phyloP scores from a whole-genome alignment of 2,329 filamentous ascomycete species.

The Aspergillus sp. region DNA sequence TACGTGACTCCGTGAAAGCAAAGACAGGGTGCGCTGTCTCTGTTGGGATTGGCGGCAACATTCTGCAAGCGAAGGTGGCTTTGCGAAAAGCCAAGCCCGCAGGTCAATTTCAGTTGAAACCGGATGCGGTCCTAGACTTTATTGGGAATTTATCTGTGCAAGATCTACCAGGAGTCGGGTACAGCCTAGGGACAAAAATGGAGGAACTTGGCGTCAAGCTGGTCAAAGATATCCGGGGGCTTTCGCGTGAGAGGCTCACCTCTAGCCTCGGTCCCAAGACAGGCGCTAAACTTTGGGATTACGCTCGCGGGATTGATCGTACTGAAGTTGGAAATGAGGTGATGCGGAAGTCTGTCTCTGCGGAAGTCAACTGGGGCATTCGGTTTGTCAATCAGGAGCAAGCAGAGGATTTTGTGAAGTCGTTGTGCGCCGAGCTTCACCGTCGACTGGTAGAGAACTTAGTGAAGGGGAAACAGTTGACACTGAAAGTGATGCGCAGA shows the following conservation, averaged over 20 bases:
- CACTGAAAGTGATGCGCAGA: constrained; percentile 91
- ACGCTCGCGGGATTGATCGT: constrained; percentile 81
- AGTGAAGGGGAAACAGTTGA: constrained; percentile 84
- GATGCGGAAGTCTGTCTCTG: constrained; percentile 88
- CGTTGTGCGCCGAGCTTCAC: constrained; percentile 80
- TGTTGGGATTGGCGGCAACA: constrained; percentile 87
- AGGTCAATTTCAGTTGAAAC: constrained; percentile 84
- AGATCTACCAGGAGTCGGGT: constrained; percentile 86
- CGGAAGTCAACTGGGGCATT: constrained; percentile 98
- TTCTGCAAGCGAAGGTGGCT: constrained; percentile 87
- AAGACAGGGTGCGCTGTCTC: constrained; percentile 85
- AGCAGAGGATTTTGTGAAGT: constrained; percentile 86
- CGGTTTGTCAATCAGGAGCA: constrained; percentile 90
- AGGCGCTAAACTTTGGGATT: constrained; percentile 85
- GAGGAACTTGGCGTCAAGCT: constrained; percentile 80
- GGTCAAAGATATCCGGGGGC: constrained; percentile 77
- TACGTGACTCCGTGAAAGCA: constrained; percentile 69
- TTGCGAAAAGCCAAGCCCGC: constrained; percentile 90
- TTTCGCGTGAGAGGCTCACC: constrained; percentile 73
- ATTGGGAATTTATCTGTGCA: constrained; percentile 76
- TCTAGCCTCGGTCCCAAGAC: constrained; percentile 84
- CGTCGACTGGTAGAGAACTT: constrained; percentile 76
- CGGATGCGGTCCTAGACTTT: constrained; percentile 73
- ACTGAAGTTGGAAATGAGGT: constrained; percentile 83
- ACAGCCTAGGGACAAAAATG: constrained; percentile 82